These are phyloP conservation scores for Graphilbum fragrans DNA, from an alignment of 2,329 filamentous ascomycete species.

Conservation along the genomic window DNA sequence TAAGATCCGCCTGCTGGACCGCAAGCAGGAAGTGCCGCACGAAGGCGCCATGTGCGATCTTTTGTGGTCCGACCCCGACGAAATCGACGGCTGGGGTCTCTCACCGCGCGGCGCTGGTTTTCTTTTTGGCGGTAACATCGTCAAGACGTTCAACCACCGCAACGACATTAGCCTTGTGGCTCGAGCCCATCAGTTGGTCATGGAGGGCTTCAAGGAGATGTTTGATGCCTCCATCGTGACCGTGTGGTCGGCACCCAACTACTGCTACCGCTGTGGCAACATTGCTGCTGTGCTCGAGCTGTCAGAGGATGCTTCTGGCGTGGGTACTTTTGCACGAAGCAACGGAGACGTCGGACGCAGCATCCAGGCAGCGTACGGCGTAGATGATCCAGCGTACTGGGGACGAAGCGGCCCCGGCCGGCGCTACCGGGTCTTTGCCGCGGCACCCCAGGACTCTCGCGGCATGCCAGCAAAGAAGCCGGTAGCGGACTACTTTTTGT, in stretches of 20 bases:
- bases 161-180: conserved; percentile 91
- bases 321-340: conserved; percentile 56
- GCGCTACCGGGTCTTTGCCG: conserved; percentile 90
- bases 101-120: conserved; percentile 92
- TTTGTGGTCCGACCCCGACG: conserved; percentile 94
- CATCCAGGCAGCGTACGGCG: conserved; percentile 21
- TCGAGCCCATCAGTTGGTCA: conserved; percentile 90
- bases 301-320: conserved; percentile 72
- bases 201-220: conserved; percentile 99
- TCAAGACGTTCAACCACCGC: conserved; percentile 87
- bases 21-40: conserved; percentile 96
- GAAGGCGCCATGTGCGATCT: conserved; percentile 99
- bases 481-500: conserved; percentile 91
- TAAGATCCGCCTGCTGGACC: conserved; percentile 87
- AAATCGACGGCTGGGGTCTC: conserved; percentile 93
- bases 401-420: conserved; percentile 61
- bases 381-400: conserved; percentile 33
- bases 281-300: conserved; percentile 91
- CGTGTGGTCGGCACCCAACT: conserved; percentile 97
- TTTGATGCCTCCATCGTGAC: conserved; percentile 93
- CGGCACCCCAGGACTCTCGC: conserved; percentile 86
- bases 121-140: conserved; percentile 89
- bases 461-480: conserved; percentile 99
- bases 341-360: conserved; percentile 52
- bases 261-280: conserved; percentile 93